Base-by-base conservation (phyloP, 179 eudicot species). In the Sideroxylon spinosum region DNA sequence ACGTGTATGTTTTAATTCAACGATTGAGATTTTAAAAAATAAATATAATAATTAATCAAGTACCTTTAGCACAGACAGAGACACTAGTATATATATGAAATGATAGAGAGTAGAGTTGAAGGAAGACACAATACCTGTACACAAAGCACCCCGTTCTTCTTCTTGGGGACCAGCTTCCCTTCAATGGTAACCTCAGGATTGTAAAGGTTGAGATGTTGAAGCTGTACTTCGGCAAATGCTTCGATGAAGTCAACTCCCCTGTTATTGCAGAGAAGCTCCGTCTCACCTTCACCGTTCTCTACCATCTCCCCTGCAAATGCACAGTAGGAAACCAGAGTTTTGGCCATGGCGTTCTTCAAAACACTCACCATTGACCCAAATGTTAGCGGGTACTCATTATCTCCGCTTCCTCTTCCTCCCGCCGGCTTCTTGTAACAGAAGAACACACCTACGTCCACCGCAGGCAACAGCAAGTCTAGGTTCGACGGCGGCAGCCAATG, bases 181-280 rank as follows among this genome's bases (percentile, higher is more conserved):
- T 75, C 76, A n/a, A 82, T 53, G 62, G 73, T 61, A 32, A 49
- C 71, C 6, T 82, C 85, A 0, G 85, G 85, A 62, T 82, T 71
- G 75, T 65, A 52, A 63, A 78, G 50, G 26, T 82, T 76, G 69
- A 82, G 68, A 13, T 75, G 52, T 28, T n/a, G 17, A 20, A 82
- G 85, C 76, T 78, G 79, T 48, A 63, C 60, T 7, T 82, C 81
- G 2, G 76, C 78, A 64, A 25, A 82, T 53, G 85, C 85, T 6
- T 29, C 68, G 14, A 53, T 26, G 74, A 82, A 78, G 46, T 78
- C 79, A 6, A 68, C 85, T 4, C 85, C 85, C 2, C 73, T 66
- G 59, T 79, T 76, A 62, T 79, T 78, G 61, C 75, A 75, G 20
- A 78, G 53, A 44, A 76, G 50, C 73, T 78, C 81, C 1, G 81